Evolutionary conservation across 148 eudicot genomes (phyloP), one percentile per base, ranked within the genome.

Genomic region (Camellia japonica): DNA sequence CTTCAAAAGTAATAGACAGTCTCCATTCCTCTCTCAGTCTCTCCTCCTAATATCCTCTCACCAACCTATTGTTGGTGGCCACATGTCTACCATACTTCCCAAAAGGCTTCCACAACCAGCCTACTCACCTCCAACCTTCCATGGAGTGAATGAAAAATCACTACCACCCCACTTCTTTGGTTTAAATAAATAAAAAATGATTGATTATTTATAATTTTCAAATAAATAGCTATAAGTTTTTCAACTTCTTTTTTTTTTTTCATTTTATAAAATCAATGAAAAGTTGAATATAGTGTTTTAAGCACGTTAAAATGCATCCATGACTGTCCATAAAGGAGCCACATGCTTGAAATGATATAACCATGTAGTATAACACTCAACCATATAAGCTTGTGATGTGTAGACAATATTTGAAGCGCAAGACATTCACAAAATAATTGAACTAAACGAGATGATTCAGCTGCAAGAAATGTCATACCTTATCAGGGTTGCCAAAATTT

Each of bases 401-500:
- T 19, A 64, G 42, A 64, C 68, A 64, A 64, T 20, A 19, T 4
- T 14, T 67, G 47, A 67, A 67, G 47, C 42, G 19, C 8, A 71
- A 4, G 62, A 20, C 18, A 60, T 74, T 43, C 18, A 30, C 44
- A 58, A 74, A 55, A 74, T 74, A 38, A n/a, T 63, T 63, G 59
- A 43, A 19, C n/a, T 0, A 18, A 82, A 42, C 49, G 0, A 14
- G 41, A 78, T 16, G 16, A 30, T 68, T 47, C 51, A 12, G 62
- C 18, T 79, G 56, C 16, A n/a, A 42, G 74, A 78, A 23, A 81
- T 54, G 46, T 15, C 51, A 80, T 84, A 95, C 99, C 98, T 93
- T 86, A 66, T 90, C 90, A 78, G 97, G 97, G 75, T 74, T 11
- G 79, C 82, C 87, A 81, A 96, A 96, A 55, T 82, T 88, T 75